Evolutionary conservation across 805 yeast species (phyloP).

Genomic region (Starmerella roubikii): DNA sequence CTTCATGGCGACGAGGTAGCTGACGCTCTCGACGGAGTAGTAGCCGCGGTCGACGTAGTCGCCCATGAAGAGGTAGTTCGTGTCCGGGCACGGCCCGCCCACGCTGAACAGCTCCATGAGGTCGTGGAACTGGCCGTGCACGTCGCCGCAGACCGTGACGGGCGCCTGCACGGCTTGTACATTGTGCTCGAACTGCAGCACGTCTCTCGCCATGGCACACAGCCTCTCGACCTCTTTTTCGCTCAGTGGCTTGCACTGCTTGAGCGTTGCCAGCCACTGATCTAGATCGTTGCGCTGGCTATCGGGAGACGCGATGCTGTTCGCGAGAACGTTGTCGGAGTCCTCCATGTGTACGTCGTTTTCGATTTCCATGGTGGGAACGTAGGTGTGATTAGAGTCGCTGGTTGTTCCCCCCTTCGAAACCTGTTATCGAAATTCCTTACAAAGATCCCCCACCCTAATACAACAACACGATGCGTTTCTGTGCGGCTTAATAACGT

Average conservation of each 20-base stretch:
- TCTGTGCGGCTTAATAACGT: no score
- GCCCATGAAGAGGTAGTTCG: conserved; percentile 75
- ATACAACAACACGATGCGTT: no score
- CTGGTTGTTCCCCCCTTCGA: no score
- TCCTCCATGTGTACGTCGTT: conserved; percentile 31
- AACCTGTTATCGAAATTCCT: background rate
- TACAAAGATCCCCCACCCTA: no score
- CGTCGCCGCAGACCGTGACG: conserved; percentile 94
- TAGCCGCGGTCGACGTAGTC: conserved; percentile 89
- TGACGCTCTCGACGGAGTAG: conserved; percentile 84
- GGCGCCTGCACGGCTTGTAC: conserved; percentile 94
- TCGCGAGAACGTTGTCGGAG: conserved; percentile 21
- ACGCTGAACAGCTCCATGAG: conserved; percentile 87
- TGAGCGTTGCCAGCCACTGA: conserved; percentile 74
- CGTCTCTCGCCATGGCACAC: conserved; percentile 86
- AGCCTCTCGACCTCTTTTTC: conserved; percentile 69
- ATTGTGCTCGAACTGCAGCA: conserved; percentile 78
- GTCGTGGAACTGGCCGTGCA: conserved; percentile 94
- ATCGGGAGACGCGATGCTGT: conserved; percentile 25
- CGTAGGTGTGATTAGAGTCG: no score
- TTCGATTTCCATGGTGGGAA: conserved; percentile 26
- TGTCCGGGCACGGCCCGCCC: conserved; percentile 91
- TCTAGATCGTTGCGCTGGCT: conserved; percentile 42
- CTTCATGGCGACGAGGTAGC: conserved; percentile 86
- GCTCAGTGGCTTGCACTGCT: conserved; percentile 69